phyloP scores from a whole-genome alignment of 345 rosid genomes.

The Pelargonium nanum region DNA sequence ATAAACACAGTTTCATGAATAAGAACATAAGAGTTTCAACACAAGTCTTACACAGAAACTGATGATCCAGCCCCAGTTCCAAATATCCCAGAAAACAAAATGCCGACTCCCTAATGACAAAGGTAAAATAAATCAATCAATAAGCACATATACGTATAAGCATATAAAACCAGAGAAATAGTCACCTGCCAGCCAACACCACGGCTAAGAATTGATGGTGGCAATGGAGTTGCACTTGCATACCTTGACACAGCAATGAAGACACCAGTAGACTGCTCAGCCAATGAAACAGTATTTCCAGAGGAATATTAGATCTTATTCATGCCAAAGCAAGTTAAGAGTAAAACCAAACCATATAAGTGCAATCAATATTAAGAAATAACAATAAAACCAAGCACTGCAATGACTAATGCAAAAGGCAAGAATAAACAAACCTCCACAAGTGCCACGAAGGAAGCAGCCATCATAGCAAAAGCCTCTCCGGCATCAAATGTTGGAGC shows the following conservation, averaged over 20 bases:
- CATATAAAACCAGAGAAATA: no score
- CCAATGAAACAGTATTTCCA: background rate
- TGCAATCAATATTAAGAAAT: no score
- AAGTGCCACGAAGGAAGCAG: slow-evolving; percentile 74
- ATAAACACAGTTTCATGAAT: no score
- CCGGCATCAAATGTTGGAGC: slow-evolving; percentile 95
- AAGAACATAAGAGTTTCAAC: no score
- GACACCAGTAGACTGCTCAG: slow-evolving; percentile 74
- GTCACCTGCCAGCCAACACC: slow-evolving; percentile 99
- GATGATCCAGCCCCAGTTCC: slow-evolving; percentile 92
- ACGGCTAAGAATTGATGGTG: slow-evolving; percentile 90
- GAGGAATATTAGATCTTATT: background rate
- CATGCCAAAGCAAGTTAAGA: no score
- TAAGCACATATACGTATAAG: background rate
- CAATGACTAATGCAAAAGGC: no score
- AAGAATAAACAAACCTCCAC: slow-evolving; percentile 49
- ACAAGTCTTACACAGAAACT: slow-evolving; percentile 63
- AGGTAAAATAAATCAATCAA: background rate
- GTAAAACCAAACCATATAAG: no score
- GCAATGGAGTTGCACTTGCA: slow-evolving; percentile 88
- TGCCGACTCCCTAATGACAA: slow-evolving; percentile 66
- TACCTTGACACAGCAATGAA: slow-evolving; percentile 77
- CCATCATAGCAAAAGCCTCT: slow-evolving; percentile 96
- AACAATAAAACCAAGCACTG: background rate
- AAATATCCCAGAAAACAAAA: slow-evolving; percentile 80